Percentiles rank a stretch among this genome's conserved stretches.
phyloP scores from a whole-genome alignment of 768 basidiomycete species.

The Rhodotorula diobovata region DNA sequence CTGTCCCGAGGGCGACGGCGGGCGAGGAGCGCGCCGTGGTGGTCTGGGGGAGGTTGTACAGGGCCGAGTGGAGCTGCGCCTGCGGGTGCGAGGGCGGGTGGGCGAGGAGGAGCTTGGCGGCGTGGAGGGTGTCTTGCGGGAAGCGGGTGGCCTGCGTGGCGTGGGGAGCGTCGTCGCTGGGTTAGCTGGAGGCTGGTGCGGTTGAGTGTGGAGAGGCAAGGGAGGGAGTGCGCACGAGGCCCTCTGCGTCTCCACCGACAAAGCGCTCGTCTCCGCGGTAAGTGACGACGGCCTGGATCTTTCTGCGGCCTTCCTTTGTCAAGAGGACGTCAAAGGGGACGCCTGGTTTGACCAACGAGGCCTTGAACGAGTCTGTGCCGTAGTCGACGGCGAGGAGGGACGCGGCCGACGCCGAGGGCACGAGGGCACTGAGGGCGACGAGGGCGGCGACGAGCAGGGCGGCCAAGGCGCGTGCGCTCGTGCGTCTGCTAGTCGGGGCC shows the following conservation, averaged over 20 bases:
- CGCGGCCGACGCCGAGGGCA: slow-evolving; percentile 9
- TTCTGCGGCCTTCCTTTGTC: slow-evolving; percentile 94
- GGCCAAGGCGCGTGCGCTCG: background rate
- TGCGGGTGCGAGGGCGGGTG: slow-evolving; percentile 28
- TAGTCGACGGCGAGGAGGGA: slow-evolving; percentile 93
- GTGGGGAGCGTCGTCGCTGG: background rate
- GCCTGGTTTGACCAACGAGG: slow-evolving; percentile 89
- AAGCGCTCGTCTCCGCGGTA: slow-evolving; percentile 84
- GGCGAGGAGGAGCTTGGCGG: slow-evolving; percentile 69
- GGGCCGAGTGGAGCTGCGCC: slow-evolving; percentile 22
- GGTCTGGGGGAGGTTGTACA: slow-evolving; percentile 10
- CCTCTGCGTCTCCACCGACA: slow-evolving; percentile 83
- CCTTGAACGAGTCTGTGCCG: slow-evolving; percentile 96
- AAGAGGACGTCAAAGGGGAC: slow-evolving; percentile 91
- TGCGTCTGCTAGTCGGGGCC: background rate
- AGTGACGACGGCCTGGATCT: slow-evolving; percentile 80
- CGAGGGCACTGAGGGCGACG: too few species aligned
- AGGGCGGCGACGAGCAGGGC: background rate
- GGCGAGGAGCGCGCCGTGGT: slow-evolving; percentile 60
- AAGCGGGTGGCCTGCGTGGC: slow-evolving; percentile 75
- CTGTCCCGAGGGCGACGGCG: slow-evolving; percentile 51
- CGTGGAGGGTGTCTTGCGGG: slow-evolving; percentile 78
- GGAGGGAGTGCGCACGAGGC: slow-evolving; percentile 50
- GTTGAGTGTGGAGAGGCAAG: background rate
- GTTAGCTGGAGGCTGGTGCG: background rate